Evolutionary conservation across 2,329 filamentous ascomycete species (phyloP).

Genomic region (Cytospora chrysosperma): DNA sequence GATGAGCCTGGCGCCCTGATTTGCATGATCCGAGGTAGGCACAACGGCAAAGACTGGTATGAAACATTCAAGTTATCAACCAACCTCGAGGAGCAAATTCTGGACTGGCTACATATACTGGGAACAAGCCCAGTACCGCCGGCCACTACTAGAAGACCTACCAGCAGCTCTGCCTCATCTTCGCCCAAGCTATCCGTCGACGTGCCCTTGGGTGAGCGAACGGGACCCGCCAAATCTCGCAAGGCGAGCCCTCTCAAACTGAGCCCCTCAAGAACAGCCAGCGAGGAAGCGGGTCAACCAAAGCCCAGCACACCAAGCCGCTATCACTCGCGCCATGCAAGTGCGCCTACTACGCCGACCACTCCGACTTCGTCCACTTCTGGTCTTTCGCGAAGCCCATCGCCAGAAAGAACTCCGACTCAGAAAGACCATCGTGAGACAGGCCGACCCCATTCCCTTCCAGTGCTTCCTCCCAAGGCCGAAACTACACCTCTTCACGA

Average conservation of each 20-base stretch:
- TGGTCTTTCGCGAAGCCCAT: conserved; percentile 26
- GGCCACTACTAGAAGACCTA: not conserved
- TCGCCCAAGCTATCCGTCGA: conserved; percentile 23
- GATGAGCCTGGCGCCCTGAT: conserved; percentile 70
- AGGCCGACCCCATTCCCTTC: conserved; percentile 21
- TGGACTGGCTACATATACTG: conserved; percentile 86
- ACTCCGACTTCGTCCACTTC: conserved; percentile 25
- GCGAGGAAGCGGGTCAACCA: conserved; percentile 26
- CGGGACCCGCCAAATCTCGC: conserved; percentile 11
- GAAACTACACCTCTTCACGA: conserved; percentile 37
- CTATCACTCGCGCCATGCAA: conserved; percentile 34
- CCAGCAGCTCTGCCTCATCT: not conserved
- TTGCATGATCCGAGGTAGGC: conserved; percentile 77
- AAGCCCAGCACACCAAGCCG: conserved; percentile 38
- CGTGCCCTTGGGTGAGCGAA: conserved; percentile 35
- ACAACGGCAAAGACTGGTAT: conserved; percentile 70
- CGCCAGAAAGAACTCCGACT: conserved; percentile 41
- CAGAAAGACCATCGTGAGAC: conserved; percentile 33
- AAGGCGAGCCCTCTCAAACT: conserved; percentile 21
- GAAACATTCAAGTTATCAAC: conserved; percentile 78
- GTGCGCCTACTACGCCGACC: conserved; percentile 32
- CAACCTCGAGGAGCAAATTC: conserved; percentile 72
- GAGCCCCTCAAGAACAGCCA: conserved; percentile 27
- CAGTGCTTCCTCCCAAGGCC: conserved; percentile 26
- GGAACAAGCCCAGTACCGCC: conserved; percentile 52